Evolutionary conservation across 345 rosid genomes (phyloP).

Genomic region (Cardamine occulta): DNA sequence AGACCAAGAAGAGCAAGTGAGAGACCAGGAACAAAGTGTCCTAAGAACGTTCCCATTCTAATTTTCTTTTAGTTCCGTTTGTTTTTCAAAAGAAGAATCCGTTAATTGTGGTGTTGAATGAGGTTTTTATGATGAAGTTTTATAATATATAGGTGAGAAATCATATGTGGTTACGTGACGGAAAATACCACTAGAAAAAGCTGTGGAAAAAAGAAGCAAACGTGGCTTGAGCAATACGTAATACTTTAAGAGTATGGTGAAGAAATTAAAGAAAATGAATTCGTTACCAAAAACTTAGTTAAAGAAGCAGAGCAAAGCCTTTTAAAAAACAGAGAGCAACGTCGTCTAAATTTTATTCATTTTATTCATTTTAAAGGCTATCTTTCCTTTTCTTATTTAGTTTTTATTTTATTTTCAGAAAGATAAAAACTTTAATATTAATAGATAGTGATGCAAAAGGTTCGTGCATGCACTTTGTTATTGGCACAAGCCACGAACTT

Average conservation of each 20-base stretch:
- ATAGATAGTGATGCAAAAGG: slow-evolving; percentile 29
- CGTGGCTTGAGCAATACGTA: slow-evolving; percentile 32
- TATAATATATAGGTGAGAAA: slow-evolving; percentile 5
- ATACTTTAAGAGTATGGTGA: slow-evolving; percentile 24
- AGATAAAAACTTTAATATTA: slow-evolving; percentile 14
- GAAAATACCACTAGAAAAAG: slow-evolving; percentile 31
- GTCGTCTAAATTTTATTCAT: slow-evolving; percentile 2
- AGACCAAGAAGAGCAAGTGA: slow-evolving; percentile 71
- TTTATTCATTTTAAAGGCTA: slow-evolving; percentile 1
- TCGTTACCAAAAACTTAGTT: slow-evolving; percentile 13
- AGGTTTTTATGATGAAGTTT: slow-evolving; percentile 12
- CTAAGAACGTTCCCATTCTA: slow-evolving; percentile 71
- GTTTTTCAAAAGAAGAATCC: background rate
- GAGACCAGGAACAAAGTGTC: slow-evolving; percentile 75
- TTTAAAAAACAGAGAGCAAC: background rate
- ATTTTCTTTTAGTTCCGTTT: slow-evolving; percentile 4
- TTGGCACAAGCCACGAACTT: background rate
- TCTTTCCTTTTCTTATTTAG: background rate
- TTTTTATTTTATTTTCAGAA: background rate
- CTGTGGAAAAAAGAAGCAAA: slow-evolving; percentile 23
- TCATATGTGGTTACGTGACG: slow-evolving; percentile 34
- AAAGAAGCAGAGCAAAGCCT: background rate
- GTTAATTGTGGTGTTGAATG: slow-evolving; percentile 10
- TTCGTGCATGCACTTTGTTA: slow-evolving; percentile 34
- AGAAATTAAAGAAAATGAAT: background rate